A percentile compares a stretch with the other conserved stretches of the same genome.
Evolutionary conservation across 768 basidiomycete species (phyloP).

Genomic region (Rhizopogon rudus): DNA sequence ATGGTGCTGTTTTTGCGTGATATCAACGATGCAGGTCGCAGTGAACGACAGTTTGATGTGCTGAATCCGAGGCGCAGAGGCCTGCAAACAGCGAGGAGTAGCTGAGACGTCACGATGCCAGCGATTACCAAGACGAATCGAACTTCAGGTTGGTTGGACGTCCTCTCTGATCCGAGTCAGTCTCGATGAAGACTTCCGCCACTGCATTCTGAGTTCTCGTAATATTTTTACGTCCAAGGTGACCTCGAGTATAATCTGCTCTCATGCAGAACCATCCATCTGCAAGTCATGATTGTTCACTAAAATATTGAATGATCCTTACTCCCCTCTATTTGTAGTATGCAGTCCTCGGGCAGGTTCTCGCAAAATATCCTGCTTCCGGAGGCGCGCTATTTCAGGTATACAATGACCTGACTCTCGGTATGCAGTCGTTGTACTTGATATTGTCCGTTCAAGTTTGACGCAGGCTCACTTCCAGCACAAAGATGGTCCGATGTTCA

Average conservation of each 20-base stretch:
- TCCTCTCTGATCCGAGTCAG: not conserved
- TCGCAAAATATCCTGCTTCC: constrained; percentile 57
- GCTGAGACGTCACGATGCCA: constrained; percentile 14
- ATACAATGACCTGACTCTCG: constrained; percentile 67
- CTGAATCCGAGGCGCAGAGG: constrained; percentile 22
- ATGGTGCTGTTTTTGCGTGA: not conserved
- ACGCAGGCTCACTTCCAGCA: constrained; percentile 33
- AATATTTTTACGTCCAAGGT: not conserved
- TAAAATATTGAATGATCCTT: not conserved
- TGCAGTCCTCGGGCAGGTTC: constrained; percentile 37
- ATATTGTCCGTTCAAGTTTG: not conserved
- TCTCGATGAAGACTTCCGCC: not conserved
- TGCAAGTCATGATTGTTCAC: not conserved
- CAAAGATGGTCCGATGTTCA: constrained; percentile 69
- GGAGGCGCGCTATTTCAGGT: constrained; percentile 66
- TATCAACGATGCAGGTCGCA: not conserved
- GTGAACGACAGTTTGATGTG: not conserved
- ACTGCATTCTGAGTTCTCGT: not conserved
- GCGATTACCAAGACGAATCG: constrained; percentile 3
- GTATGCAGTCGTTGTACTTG: constrained; percentile 28
- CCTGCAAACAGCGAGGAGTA: constrained; percentile 15
- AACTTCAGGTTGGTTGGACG: not conserved
- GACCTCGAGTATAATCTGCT: not conserved
- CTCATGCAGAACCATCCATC: constrained; percentile 1
- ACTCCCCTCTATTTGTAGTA: constrained; percentile 30